Evolutionary conservation across 2,329 filamentous ascomycete species (phyloP), one percentile per base, ranked within the genome.

Genomic region (Colletotrichum sp.): DNA sequence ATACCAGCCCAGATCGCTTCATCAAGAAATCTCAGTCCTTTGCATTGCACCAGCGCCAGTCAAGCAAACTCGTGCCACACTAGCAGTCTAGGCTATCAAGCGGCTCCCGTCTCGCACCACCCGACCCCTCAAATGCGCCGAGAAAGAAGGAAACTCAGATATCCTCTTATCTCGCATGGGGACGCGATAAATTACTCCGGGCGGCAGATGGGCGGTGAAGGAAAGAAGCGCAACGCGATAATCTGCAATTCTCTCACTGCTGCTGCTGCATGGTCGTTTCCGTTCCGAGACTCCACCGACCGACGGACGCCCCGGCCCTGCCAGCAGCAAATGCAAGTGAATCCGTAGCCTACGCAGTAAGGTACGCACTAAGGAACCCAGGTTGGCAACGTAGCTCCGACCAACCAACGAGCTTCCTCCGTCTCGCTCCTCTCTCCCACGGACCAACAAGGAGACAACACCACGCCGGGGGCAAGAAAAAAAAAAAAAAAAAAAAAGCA

Each of bases 141-240:
- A 65, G 62, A 52, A 63, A 28, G 14, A 63, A 63, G 30, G 24
- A 63, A 38, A 21, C 21, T 21, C 30, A 38, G 30, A 38, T 32
- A 26, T 38, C 18, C n/a, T 13, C 65, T 69, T 69, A 69, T 69
- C 56, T 69, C 56, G 56, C 67, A 61, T 62, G 36, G 55, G 21
- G 26, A 18, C 34, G 67, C 56, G 67, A 69, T 52, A 69, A 34
- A 69, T 69, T 69, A 28, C 67, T 62, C 67, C 67, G 36, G 55
- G 36, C 36, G 67, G n/a, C 56, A 62, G 67, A 69, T 61, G 56
- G 67, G 67, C 67, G 67, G 67, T 69, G 67, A 34, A 32, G 67
- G n/a, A 61, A 62, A 69, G 58, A 48, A 62, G 67, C 67, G 67
- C 58, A 52, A 21, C 58, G 34, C 56, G 36, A 52, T 26, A 34